Evolutionary conservation across 352 stramenopile genomes (phyloP), one percentile per base, ranked within the genome.

Genomic region (Globisporangium cylindrosporum): DNA sequence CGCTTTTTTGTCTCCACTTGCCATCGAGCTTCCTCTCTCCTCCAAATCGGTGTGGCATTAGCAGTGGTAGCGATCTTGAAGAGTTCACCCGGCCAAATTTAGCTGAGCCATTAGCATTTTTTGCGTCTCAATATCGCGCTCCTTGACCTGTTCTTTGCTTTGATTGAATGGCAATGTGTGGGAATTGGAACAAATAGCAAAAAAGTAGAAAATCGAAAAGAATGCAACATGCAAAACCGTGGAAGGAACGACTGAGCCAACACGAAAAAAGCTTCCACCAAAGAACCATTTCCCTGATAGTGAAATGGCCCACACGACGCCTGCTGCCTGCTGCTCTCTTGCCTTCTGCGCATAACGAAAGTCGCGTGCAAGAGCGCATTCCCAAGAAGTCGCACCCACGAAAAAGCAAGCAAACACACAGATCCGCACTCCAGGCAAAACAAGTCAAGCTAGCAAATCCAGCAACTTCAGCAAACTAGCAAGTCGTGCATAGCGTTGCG

Each of bases 191-290:
- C 12, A 38, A 65, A 8, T 32, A 29, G 29, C 29, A 32, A 22
- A 57, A 38, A 34, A 27, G 18, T 59, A 67, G 18, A 57, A 66
- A 32, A 32, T 32, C 29, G 29, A 32, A 32, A 32, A 32, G 29
- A 32, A 32, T 32, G 4, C 29, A 32, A 32, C 29, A 32, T 27
- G 27, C 59, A 49, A 58, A 58, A 67, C 25, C 32, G 62, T 62
- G 34, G 62, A 62, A 68, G 49, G n/a, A 59, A 67, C 46, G 22
- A 66, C 29, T 6, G 4, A 48, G 29, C 10, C 4, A 29, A 22
- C n/a, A 24, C 9, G 20, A 25, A n/a, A 36, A 51, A 68, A 68
- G 38, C 46, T 66, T 66, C 60, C 43, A 58, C 59, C 43, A 61
- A 59, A 59, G 27, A 59, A 15, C 12, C 27, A 43, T 10, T 25